phyloP scores from a whole-genome alignment of 345 rosid species.

The Moricandia arvensis region DNA sequence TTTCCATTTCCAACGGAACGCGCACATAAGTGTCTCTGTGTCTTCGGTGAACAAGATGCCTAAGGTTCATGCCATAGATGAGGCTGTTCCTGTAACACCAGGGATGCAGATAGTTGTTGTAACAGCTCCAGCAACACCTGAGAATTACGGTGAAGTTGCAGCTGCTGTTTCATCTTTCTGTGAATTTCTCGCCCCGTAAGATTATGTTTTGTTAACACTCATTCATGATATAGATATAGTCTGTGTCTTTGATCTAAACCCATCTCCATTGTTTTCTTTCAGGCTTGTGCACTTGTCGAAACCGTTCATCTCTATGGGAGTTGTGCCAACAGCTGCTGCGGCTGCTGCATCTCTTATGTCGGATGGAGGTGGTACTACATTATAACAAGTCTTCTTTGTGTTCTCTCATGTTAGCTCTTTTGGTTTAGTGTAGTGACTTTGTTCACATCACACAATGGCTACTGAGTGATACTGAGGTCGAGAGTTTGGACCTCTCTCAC shows the following conservation, averaged over 20 bases:
- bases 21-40: slow-evolving; percentile 69
- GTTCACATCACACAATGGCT: slow-evolving; percentile 1
- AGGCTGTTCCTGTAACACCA: slow-evolving; percentile 87
- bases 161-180: slow-evolving; percentile 83
- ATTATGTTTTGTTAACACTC: background rate
- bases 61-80: slow-evolving; percentile 81
- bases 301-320: slow-evolving; percentile 76
- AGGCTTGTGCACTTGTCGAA: slow-evolving; percentile 94
- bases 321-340: slow-evolving; percentile 95
- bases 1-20: slow-evolving; percentile 82
- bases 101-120: slow-evolving; percentile 98
- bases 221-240: background rate
- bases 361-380: slow-evolving; percentile 88
- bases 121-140: slow-evolving; percentile 87
- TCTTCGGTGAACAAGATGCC: slow-evolving; percentile 84
- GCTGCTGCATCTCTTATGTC: slow-evolving; percentile 97
- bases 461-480: background rate
- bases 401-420: slow-evolving; percentile 11
- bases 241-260: background rate
- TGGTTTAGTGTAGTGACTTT: background rate
- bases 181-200: slow-evolving; percentile 97
- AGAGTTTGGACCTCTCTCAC: too few relatives aligned
- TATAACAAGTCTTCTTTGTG: slow-evolving; percentile 31
- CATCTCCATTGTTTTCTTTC: slow-evolving; percentile 7
- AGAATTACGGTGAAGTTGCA: slow-evolving; percentile 76